These are phyloP conservation scores for Alliaria petiolata DNA, from an alignment of 345 rosid species.

Conservation along the genomic window DNA sequence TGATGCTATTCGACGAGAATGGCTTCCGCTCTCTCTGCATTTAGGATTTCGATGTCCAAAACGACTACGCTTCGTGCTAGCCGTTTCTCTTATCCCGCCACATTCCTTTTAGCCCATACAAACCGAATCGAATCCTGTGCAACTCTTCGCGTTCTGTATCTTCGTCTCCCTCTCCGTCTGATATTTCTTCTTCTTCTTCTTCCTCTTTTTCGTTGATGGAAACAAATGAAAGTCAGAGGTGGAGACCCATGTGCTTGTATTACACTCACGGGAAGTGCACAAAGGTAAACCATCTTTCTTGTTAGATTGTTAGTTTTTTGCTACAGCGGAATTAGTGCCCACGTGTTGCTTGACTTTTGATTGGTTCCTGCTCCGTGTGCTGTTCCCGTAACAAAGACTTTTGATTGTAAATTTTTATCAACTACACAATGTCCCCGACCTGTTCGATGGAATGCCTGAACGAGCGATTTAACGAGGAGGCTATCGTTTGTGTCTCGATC, in stretches of 20 bases:
- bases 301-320: not conserved
- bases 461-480: not conserved
- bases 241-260: conserved; percentile 89
- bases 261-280: conserved; percentile 78
- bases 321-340: not conserved
- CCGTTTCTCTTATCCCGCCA: conserved; percentile 12
- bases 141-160: conserved; percentile 25
- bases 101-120: conserved; percentile 15
- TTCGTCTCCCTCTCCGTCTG: conserved; percentile 26
- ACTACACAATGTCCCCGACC: conserved; percentile 2
- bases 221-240: conserved; percentile 24
- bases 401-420: not conserved
- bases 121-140: conserved; percentile 19
- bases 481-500: not conserved
- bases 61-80: conserved; percentile 16
- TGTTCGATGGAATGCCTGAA: conserved; percentile 42
- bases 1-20: conserved; percentile 15
- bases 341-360: not conserved
- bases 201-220: conserved; percentile 27
- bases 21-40: conserved; percentile 27
- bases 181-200: not conserved
- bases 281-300: conserved; percentile 39
- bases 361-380: not conserved
- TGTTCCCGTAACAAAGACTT: not conserved
- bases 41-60: conserved; percentile 28